These are phyloP conservation scores for Fraxinus paxiana DNA, from an alignment of 305 asterid genomes.

Conservation along the genomic window DNA sequence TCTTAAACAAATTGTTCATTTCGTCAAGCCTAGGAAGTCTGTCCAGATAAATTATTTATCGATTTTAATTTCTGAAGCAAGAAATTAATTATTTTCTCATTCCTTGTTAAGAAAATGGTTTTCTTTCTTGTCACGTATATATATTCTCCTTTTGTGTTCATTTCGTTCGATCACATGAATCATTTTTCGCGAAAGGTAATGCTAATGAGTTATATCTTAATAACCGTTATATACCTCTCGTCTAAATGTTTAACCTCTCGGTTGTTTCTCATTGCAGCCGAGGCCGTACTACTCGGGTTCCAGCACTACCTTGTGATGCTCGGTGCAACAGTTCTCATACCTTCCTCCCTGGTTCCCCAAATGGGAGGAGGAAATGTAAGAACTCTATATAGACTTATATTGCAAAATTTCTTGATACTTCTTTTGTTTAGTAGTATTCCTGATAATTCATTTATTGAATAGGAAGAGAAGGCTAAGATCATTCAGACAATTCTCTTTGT, in stretches of 20 bases:
- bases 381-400: not conserved
- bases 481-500: constrained; percentile 86
- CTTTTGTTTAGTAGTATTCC: not conserved
- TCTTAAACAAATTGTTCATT: too few relatives aligned
- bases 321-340: constrained; percentile 87
- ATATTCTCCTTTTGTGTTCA: not conserved
- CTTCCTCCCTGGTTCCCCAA: constrained; percentile 65
- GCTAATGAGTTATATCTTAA: not conserved
- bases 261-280: constrained; percentile 53
- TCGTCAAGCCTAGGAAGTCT: not conserved
- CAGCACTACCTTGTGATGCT: constrained; percentile 97
- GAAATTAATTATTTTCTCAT: not conserved
- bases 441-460: not conserved
- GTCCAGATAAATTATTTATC: not conserved
- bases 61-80: not conserved
- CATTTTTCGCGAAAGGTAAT: not conserved
- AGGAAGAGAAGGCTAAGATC: constrained; percentile 76
- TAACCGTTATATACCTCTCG: not conserved
- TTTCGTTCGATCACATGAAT: not conserved
- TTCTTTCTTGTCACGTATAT: not conserved
- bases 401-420: not conserved
- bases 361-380: constrained; percentile 90
- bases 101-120: not conserved
- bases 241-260: not conserved
- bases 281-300: constrained; percentile 86